Evolutionary conservation across 225 moss, liverwort and hornwort genomes (phyloP).

Genomic region (Sphagnum contortum): DNA sequence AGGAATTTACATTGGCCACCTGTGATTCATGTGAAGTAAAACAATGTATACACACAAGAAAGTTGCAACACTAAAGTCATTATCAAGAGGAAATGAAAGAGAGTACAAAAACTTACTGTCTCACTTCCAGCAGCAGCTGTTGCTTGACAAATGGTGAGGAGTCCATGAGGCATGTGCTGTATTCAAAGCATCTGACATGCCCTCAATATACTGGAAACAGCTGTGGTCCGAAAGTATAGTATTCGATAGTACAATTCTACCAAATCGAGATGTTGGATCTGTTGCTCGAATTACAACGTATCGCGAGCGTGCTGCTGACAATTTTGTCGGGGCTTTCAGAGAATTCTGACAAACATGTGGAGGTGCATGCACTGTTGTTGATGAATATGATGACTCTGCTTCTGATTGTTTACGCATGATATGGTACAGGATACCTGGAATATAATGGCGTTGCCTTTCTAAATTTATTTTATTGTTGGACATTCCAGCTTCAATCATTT

Average conservation of each 20-base stretch:
- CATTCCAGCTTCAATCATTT: too few relatives aligned
- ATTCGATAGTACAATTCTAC: constrained; percentile 54
- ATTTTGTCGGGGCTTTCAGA: neutral
- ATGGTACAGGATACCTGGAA: constrained; percentile 69
- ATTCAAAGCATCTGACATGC: constrained; percentile 11
- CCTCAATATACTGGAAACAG: constrained; percentile 17
- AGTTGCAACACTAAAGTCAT: too few relatives aligned
- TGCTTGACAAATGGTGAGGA: too few relatives aligned
- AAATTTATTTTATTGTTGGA: constrained; percentile 9
- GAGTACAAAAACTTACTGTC: too few relatives aligned
- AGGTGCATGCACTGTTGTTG: too few relatives aligned
- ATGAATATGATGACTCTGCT: neutral
- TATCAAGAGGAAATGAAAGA: too few relatives aligned
- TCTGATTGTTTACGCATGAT: constrained; percentile 51
- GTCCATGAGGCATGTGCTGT: too few relatives aligned
- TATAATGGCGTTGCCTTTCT: constrained; percentile 35
- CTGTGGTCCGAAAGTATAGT: constrained; percentile 64
- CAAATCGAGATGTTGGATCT: constrained; percentile 49
- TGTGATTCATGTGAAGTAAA: too few relatives aligned
- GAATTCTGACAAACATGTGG: too few relatives aligned
- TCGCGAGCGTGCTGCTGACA: neutral
- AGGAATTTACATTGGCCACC: too few relatives aligned
- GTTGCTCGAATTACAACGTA: constrained; percentile 44
- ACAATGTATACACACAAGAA: too few relatives aligned
- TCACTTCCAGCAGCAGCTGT: too few relatives aligned